Evolutionary conservation across 192 early-diverging fungal species (phyloP).

Genomic region (Umbelopsis sp.): DNA sequence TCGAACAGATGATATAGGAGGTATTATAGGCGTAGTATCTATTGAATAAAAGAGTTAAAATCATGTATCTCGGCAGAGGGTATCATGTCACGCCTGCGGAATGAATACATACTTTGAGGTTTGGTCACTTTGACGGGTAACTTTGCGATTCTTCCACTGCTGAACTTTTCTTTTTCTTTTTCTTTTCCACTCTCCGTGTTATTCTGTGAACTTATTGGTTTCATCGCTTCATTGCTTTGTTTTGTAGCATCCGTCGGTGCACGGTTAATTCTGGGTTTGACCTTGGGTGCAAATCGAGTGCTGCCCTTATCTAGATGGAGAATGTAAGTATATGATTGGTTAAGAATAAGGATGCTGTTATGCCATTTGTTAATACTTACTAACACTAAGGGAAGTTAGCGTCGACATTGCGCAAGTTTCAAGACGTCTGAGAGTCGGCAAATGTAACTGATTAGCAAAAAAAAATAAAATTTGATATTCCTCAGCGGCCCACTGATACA

Average conservation of each 20-base stretch:
- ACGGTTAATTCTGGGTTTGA: conserved; percentile 19
- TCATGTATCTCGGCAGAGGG: not conserved
- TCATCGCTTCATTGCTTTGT: not conserved
- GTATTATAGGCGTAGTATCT: not conserved
- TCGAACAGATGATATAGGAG: not conserved
- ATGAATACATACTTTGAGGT: not conserved
- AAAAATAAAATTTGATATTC: too few species aligned
- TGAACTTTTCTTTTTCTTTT: not conserved
- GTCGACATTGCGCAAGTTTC: not conserved
- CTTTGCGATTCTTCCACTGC: not conserved
- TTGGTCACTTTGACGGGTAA: not conserved
- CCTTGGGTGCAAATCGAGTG: conserved; percentile 19
- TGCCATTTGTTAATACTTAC: not conserved
- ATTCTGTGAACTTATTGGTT: not conserved
- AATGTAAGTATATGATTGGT: not conserved
- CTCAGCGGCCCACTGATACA: too few species aligned
- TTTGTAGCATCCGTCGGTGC: not conserved
- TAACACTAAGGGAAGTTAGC: conserved; percentile 23
- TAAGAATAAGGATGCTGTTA: not conserved
- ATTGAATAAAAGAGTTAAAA: not conserved
- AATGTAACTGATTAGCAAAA: too few species aligned
- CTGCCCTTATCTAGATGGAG: conserved; percentile 12
- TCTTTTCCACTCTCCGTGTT: not conserved
- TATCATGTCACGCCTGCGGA: not conserved
- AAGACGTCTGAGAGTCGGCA: too few species aligned